Conservation (phyloP, 805 yeast species). For the Teunomyces lycoperdinae region DNA sequence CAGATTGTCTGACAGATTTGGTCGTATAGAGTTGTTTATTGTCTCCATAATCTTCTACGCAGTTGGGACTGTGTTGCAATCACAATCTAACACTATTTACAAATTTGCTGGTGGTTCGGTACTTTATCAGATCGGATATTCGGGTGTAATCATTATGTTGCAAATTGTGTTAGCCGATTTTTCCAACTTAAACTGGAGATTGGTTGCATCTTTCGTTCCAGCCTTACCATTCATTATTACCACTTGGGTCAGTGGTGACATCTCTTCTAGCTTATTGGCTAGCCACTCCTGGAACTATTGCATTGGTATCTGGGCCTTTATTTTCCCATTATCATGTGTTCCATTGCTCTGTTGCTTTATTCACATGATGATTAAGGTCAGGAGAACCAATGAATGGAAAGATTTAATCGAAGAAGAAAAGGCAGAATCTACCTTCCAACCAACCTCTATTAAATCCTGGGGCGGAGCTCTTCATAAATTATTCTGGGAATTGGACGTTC, state of each 20-base stretch:
- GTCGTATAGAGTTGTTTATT: conserved; percentile 53
- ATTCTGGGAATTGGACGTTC: conserved; percentile 64
- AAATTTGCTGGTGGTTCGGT: conserved; percentile 66
- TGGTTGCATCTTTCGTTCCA: conserved; percentile 61
- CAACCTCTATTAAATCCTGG: conserved; percentile 19
- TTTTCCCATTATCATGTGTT: conserved; percentile 62
- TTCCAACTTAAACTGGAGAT: conserved; percentile 69
- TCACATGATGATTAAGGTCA: conserved; percentile 57
- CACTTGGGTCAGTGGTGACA: conserved; percentile 73
- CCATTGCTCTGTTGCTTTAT: conserved; percentile 54
- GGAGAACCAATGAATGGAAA: conserved; percentile 50
- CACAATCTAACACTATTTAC: conserved; percentile 56
- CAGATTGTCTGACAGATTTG: conserved; percentile 63
- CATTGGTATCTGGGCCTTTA: conserved; percentile 77
- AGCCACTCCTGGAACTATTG: conserved; percentile 62
- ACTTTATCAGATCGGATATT: conserved; percentile 48
- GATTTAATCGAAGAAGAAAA: conserved; percentile 37
- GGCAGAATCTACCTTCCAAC: conserved; percentile 16
- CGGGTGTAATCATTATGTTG: conserved; percentile 58
- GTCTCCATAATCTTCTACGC: conserved; percentile 53
- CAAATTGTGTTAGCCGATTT: conserved; percentile 63
- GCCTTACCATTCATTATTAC: conserved; percentile 72
- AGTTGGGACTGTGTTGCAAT: conserved; percentile 62
- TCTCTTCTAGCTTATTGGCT: conserved; percentile 38
- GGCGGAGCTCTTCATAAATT: conserved; percentile 32